phyloP scores from a whole-genome alignment of 169 alveolate species.

The Babesia bovis region DNA sequence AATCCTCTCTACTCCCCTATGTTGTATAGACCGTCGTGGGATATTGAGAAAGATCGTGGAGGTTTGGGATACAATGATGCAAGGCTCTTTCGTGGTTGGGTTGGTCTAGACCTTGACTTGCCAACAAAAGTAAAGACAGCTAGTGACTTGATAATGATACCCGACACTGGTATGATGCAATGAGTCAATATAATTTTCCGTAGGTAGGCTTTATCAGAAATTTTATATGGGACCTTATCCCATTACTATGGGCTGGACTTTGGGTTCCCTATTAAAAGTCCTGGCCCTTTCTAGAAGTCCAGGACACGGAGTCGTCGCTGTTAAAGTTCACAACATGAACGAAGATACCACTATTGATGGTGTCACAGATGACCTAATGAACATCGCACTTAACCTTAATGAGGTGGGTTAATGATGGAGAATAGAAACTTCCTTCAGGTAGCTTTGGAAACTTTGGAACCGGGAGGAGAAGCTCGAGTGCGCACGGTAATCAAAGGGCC shows the following conservation, averaged over 20 bases:
- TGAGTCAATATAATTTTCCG: not conserved
- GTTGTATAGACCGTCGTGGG: slow-evolving; percentile 71
- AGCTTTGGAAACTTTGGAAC: slow-evolving; percentile 59
- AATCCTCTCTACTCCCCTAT: slow-evolving; percentile 62
- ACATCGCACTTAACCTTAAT: slow-evolving; percentile 77
- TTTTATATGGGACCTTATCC: slow-evolving; percentile 82
- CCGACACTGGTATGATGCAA: slow-evolving; percentile 19
- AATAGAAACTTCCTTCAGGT: slow-evolving; percentile 39
- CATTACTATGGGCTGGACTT: slow-evolving; percentile 81
- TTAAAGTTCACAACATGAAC: slow-evolving; percentile 76
- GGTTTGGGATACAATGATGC: slow-evolving; percentile 75
- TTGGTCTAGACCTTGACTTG: slow-evolving; percentile 57
- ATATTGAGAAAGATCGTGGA: slow-evolving; percentile 60
- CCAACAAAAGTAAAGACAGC: slow-evolving; percentile 62
- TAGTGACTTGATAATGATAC: slow-evolving; percentile 28
- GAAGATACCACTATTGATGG: slow-evolving; percentile 68
- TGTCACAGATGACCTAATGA: slow-evolving; percentile 78
- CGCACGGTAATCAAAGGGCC: slow-evolving; percentile 78
- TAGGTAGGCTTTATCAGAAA: slow-evolving; percentile 81
- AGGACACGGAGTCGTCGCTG: slow-evolving; percentile 82
- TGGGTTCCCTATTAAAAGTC: slow-evolving; percentile 79
- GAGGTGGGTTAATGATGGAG: slow-evolving; percentile 61
- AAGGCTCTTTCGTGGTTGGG: slow-evolving; percentile 71
- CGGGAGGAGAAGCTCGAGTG: slow-evolving; percentile 69
- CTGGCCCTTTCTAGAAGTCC: slow-evolving; percentile 77